A percentile compares a stretch with the other conserved stretches of the same genome.
These are phyloP conservation scores for Candida gigantensis DNA, from an alignment of 1,139 yeast genomes.

Conservation along the genomic window DNA sequence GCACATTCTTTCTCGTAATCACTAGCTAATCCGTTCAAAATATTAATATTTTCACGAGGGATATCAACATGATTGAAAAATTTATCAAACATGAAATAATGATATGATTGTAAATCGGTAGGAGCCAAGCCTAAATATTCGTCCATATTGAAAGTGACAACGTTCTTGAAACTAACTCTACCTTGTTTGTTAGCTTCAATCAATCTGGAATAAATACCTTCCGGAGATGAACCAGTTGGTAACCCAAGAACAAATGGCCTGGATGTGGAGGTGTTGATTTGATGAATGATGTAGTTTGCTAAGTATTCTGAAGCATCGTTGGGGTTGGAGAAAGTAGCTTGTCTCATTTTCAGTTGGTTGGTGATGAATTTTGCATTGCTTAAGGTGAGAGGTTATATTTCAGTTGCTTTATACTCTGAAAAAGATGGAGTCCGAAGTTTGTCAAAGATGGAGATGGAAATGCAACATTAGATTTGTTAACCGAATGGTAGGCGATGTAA, in stretches of 20 bases:
- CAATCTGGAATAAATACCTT: constrained; percentile 52
- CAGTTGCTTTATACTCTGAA: no score
- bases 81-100: constrained; percentile 60
- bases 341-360: constrained; percentile 38
- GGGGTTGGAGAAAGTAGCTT: constrained; percentile 38
- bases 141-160: constrained; percentile 65
- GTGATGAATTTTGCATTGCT: neutral
- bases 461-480: no score
- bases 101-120: constrained; percentile 54
- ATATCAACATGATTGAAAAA: constrained; percentile 62
- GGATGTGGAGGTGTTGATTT: constrained; percentile 44
- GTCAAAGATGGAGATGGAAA: no score
- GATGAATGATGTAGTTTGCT: constrained; percentile 49
- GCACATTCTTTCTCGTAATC: constrained; percentile 52
- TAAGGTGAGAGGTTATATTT: neutral
- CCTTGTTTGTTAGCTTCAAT: constrained; percentile 49
- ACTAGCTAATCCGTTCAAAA: constrained; percentile 53
- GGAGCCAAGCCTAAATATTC: constrained; percentile 57
- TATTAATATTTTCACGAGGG: constrained; percentile 54
- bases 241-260: constrained; percentile 61
- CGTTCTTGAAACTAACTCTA: constrained; percentile 51
- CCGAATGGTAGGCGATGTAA: no score
- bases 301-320: constrained; percentile 52
- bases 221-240: constrained; percentile 70
- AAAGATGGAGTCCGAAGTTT: no score